These are phyloP conservation scores for Aegilops sharonensis DNA, from an alignment of 176 grass and related monocot species.

Conservation along the genomic window DNA sequence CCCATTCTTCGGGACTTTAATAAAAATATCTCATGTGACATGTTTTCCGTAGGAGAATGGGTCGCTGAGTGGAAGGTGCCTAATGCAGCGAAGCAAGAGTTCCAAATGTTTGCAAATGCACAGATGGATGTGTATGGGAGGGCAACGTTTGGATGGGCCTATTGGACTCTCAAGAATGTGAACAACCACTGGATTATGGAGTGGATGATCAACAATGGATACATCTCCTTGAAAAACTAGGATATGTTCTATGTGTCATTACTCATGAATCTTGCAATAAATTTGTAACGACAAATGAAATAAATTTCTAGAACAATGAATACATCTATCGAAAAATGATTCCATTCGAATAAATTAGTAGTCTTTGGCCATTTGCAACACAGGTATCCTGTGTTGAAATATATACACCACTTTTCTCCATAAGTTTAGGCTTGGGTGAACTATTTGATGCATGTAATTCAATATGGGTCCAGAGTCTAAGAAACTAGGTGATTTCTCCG, in stretches of 20 bases:
- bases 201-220: conserved; percentile 81
- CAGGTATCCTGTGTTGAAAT: no score
- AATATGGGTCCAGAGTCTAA: no score
- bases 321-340: neutral
- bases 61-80: conserved; percentile 28
- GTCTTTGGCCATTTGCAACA: neutral
- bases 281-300: no score
- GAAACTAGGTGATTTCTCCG: no score
- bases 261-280: neutral
- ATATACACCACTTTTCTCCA: no score
- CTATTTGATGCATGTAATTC: neutral
- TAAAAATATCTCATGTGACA: neutral
- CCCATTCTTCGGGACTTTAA: neutral
- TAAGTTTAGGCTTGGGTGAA: neutral
- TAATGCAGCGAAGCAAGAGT: conserved; percentile 10
- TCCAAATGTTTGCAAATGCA: conserved; percentile 38
- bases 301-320: neutral
- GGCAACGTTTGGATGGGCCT: conserved; percentile 69
- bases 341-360: neutral
- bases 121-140: conserved; percentile 46
- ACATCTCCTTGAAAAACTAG: conserved; percentile 33
- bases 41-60: conserved; percentile 50
- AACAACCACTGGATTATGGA: conserved; percentile 55
- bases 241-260: neutral
- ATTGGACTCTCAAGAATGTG: conserved; percentile 60